Conservation (phyloP, 2,329 filamentous ascomycete genomes). For the Exophiala sp. region DNA sequence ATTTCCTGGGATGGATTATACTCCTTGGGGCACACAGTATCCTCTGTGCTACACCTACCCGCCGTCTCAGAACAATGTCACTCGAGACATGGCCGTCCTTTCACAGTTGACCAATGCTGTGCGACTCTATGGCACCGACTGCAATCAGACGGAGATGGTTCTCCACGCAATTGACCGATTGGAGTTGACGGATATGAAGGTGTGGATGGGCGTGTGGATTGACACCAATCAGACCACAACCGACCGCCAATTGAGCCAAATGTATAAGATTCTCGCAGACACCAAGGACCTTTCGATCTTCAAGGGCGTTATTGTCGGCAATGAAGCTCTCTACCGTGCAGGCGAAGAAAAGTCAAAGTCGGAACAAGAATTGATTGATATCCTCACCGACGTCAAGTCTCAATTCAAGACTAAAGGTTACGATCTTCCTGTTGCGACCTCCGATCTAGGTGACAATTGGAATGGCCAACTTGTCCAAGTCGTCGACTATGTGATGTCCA, state of each 20-base stretch:
- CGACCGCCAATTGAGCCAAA: slow-evolving; percentile 69
- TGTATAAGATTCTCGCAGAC: slow-evolving; percentile 72
- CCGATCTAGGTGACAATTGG: slow-evolving; percentile 88
- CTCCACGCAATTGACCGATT: slow-evolving; percentile 73
- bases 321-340: slow-evolving; percentile 56
- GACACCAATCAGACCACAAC: slow-evolving; percentile 80
- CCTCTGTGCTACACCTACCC: slow-evolving; percentile 71
- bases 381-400: slow-evolving; percentile 63
- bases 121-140: slow-evolving; percentile 89
- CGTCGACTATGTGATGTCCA: slow-evolving; percentile 89
- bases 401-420: slow-evolving; percentile 64
- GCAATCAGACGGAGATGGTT: slow-evolving; percentile 94
- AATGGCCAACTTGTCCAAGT: slow-evolving; percentile 58
- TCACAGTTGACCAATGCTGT: slow-evolving; percentile 84
- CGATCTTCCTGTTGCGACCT: slow-evolving; percentile 72
- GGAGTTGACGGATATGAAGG: slow-evolving; percentile 66
- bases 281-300: slow-evolving; percentile 44
- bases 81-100: slow-evolving; percentile 81
- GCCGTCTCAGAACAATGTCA: slow-evolving; percentile 89
- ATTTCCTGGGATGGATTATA: slow-evolving; percentile 94
- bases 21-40: slow-evolving; percentile 83
- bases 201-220: slow-evolving; percentile 95
- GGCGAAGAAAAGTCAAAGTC: slow-evolving; percentile 55
- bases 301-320: slow-evolving; percentile 58
- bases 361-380: slow-evolving; percentile 53